These are phyloP conservation scores for Ensete ventricosum DNA, from an alignment of 176 grass and related monocot genomes.

Conservation along the genomic window DNA sequence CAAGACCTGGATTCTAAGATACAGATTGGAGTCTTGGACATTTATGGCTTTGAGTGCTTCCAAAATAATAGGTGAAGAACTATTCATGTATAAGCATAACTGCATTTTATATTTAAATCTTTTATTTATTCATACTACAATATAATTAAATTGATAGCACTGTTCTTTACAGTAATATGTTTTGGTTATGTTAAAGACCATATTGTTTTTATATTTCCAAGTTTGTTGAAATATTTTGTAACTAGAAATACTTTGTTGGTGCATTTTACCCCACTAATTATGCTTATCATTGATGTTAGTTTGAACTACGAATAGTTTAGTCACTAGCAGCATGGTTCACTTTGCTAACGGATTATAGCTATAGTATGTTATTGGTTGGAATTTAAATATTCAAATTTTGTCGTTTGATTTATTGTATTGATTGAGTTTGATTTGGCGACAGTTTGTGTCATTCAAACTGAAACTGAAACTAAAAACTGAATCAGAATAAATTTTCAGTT, in stretches of 20 bases:
- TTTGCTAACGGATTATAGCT: background rate
- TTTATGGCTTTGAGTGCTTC: constrained; percentile 98
- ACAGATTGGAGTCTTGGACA: constrained; percentile 98
- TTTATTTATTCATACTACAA: too few species aligned
- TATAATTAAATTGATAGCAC: background rate
- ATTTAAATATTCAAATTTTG: too few species aligned
- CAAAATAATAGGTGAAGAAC: constrained; percentile 71
- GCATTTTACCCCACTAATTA: background rate
- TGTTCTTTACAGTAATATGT: background rate
- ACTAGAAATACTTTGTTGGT: background rate
- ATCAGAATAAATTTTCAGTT: background rate
- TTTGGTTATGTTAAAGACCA: background rate
- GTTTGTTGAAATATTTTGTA: background rate
- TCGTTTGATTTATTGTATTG: too few species aligned
- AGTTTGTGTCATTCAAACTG: background rate
- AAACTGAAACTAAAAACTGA: background rate
- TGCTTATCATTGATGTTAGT: background rate
- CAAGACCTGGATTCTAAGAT: constrained; percentile 85
- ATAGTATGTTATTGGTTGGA: background rate
- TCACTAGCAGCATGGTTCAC: background rate
- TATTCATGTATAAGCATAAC: background rate
- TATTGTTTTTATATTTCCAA: background rate
- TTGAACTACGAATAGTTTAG: background rate
- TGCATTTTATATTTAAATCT: constrained; percentile 1
- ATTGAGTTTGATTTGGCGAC: too few species aligned